Conservation (phyloP, 441 rosid species). For the Gossypium aridum region DNA sequence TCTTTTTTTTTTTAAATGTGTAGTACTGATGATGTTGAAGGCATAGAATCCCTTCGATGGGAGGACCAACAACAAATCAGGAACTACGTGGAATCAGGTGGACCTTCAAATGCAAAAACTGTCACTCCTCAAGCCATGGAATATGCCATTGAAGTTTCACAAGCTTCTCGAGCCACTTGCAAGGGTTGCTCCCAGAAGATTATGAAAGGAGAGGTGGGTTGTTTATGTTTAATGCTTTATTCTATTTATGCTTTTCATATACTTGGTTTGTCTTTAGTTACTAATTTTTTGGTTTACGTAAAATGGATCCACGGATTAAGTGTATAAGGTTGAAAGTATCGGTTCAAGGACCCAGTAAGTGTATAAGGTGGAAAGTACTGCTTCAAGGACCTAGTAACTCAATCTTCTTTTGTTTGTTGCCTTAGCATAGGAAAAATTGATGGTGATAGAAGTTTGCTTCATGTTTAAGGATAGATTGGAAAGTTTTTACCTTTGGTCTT, state of each 20-base stretch:
- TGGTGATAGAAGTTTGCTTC: slow-evolving; percentile 1
- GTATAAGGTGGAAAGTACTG: not conserved
- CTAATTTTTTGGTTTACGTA: not conserved
- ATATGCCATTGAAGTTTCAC: slow-evolving; percentile 67
- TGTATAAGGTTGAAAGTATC: not conserved
- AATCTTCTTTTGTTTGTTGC: not conserved
- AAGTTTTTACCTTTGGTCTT: not conserved
- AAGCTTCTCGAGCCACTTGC: slow-evolving; percentile 83
- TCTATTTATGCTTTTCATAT: not conserved
- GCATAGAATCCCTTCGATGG: slow-evolving; percentile 87
- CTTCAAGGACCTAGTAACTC: not conserved
- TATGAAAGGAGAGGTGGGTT: slow-evolving; percentile 75
- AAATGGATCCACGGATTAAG: not conserved
- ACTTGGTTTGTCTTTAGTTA: not conserved
- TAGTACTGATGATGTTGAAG: slow-evolving; percentile 88
- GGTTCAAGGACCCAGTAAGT: not conserved
- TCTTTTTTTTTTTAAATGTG: not conserved
- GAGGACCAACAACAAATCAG: slow-evolving; percentile 90
- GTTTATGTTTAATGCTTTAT: not conserved
- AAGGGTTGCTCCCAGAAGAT: slow-evolving; percentile 65
- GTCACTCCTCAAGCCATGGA: slow-evolving; percentile 21
- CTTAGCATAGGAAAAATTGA: not conserved
- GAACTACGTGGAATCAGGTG: slow-evolving; percentile 47
- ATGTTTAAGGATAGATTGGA: not conserved
- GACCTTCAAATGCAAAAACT: slow-evolving; percentile 22